A percentile compares a stretch with the other conserved stretches of the same genome.
phyloP scores from a whole-genome alignment of 352 stramenopile genomes.

The Pythium biforme region DNA sequence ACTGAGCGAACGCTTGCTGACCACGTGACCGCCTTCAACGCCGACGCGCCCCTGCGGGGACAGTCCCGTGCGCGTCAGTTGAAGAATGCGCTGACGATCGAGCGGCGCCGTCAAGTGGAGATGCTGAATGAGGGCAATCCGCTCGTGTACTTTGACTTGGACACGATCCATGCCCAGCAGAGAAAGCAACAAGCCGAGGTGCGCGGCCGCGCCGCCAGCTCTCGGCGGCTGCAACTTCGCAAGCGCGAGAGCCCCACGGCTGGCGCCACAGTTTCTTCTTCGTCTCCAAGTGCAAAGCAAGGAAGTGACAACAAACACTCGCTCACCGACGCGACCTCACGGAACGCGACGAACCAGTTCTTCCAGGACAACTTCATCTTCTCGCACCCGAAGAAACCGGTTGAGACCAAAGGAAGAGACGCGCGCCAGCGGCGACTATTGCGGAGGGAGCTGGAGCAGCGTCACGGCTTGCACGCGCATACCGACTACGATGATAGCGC shows the following conservation, averaged over 20 bases:
- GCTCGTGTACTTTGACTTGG: conserved; percentile 53
- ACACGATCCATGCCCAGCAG: conserved; percentile 33
- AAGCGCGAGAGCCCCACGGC: conserved; percentile 2
- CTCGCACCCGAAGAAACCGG: conserved; percentile 35
- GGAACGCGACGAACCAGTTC: conserved; percentile 46
- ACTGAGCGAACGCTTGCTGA: conserved; percentile 36
- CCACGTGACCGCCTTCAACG: conserved; percentile 53
- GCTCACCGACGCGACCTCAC: conserved; percentile 8
- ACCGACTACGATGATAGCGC: not conserved
- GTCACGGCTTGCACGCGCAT: conserved; percentile 1
- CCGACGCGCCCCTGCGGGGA: conserved; percentile 41
- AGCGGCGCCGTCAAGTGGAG: conserved; percentile 30
- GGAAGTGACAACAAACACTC: conserved; percentile 1
- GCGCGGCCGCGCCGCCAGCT: conserved; percentile 25
- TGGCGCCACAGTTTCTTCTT: not conserved
- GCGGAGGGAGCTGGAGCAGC: conserved; percentile 9
- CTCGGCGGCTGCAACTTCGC: conserved; percentile 23
- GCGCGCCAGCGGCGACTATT: not conserved
- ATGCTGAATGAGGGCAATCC: conserved; percentile 65
- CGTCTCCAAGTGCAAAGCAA: not conserved
- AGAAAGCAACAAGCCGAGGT: conserved; percentile 25
- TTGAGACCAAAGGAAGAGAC: not conserved
- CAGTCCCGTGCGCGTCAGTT: conserved; percentile 33
- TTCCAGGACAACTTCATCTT: conserved; percentile 74
- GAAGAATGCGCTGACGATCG: conserved; percentile 3